These are phyloP conservation scores for Cenchrus fungigraminus DNA, from an alignment of 176 grass and related monocot species.

Conservation along the genomic window DNA sequence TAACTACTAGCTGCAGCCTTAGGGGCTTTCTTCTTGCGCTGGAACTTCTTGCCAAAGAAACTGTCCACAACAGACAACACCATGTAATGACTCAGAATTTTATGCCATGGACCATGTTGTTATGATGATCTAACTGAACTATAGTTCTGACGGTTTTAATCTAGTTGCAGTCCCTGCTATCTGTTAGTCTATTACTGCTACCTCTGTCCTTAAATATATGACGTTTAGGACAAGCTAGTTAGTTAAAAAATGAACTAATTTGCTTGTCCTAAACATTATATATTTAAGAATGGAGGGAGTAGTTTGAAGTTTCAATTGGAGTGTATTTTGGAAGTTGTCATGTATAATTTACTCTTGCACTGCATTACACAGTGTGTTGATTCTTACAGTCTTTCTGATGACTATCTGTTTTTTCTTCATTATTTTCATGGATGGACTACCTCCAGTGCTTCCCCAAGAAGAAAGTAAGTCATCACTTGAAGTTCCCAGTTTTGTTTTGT, in stretches of 20 bases:
- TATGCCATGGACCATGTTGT: background rate
- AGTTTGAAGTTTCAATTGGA: slow-evolving; percentile 16
- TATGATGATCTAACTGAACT: slow-evolving; percentile 25
- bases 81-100: background rate
- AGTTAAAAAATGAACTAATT: too few species aligned
- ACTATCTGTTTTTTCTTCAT: slow-evolving; percentile 45
- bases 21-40: too few species aligned
- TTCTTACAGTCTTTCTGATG: slow-evolving; percentile 34
- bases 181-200: background rate
- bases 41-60: too few species aligned
- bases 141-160: background rate
- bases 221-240: too few species aligned
- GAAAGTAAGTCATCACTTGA: slow-evolving; percentile 80
- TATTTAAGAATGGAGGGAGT: too few species aligned
- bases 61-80: background rate
- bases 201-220: too few species aligned
- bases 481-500: slow-evolving; percentile 20
- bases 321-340: background rate
- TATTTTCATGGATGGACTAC: slow-evolving; percentile 49
- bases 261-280: too few species aligned
- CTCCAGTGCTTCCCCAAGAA: slow-evolving; percentile 89
- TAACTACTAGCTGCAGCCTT: too few species aligned
- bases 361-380: slow-evolving; percentile 7
- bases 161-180: background rate
- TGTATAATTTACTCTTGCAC: slow-evolving; percentile 29